Base-by-base conservation (phyloP, 2,329 filamentous ascomycete genomes). In the Ophiostoma perfectum region DNA sequence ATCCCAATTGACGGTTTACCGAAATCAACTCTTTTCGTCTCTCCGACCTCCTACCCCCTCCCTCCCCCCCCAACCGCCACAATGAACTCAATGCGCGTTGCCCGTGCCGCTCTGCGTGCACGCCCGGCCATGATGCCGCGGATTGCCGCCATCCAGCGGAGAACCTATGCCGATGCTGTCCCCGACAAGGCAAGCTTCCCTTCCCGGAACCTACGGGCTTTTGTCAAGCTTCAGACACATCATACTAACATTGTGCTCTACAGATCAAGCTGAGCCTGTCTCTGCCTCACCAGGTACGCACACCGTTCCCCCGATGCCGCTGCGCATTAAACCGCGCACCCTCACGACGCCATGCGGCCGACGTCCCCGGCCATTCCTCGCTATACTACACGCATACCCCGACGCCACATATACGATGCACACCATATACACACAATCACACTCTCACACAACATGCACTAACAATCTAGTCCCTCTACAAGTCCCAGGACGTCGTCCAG, bases 221-320 rank as follows among this genome's bases (percentile, higher is more conserved):
- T 6, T 36, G 3, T 1, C 39, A 42, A 68, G 41, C 62, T 68
- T 7, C 5, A 39, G 55, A 5, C 7, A 55, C 49, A 27, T 3
- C n/a, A 55, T 66, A 64, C 67, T 68, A 66, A 68, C 65, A 8
- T 5, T 64, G 16, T 47, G 1, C 27, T 27, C 27, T 27, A 70
- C 65, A 89, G 87, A 96, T 99, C 87, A 96, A 96, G 89, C 89
- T 99, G 84, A 97, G 92, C 86, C 86, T 99, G 84, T 88, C 91
- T 80, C 91, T 99, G 76, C 95, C 95, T 83, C 94, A 98, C 84
- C 91, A 97, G 93, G 95, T 98, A 92, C 82, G 64, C 36, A 11
- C 27, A 27, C 27, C 27, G 27, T 27, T 2, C 27, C 27, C 27
- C 27, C 27, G 27, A 27, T 27, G 27, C 27, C 27, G 2, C n/a